phyloP scores from a whole-genome alignment of 1,284 basidiomycete species.

The Ustanciosporium gigantosporum region DNA sequence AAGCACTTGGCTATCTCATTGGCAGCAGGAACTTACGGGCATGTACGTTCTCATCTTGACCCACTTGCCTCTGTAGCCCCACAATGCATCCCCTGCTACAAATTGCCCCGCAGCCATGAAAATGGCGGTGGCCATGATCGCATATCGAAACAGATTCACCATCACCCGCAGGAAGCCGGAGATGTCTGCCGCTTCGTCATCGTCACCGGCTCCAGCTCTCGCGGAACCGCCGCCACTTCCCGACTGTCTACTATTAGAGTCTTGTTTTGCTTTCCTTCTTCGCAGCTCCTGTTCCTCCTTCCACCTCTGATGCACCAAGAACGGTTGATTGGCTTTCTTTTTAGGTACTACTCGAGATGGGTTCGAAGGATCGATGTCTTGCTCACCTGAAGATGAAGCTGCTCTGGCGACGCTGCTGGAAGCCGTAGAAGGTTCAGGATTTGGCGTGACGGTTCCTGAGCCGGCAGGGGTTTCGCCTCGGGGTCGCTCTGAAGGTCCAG shows the following conservation, averaged over 20 bases:
- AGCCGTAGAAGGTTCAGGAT: slow-evolving; percentile 7
- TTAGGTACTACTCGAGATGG: slow-evolving; percentile 46
- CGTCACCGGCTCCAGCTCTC: not conserved
- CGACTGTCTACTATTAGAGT: slow-evolving; percentile 4
- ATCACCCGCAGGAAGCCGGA: slow-evolving; percentile 8
- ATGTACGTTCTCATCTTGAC: slow-evolving; percentile 47
- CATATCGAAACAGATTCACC: slow-evolving; percentile 10
- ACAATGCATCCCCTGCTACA: slow-evolving; percentile 51
- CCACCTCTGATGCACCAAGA: slow-evolving; percentile 52
- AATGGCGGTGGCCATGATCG: slow-evolving; percentile 32
- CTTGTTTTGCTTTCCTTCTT: slow-evolving; percentile 27
- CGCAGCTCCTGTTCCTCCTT: slow-evolving; percentile 42
- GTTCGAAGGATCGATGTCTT: slow-evolving; percentile 53
- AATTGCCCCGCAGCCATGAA: slow-evolving; percentile 40
- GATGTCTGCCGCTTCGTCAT: slow-evolving; percentile 17
- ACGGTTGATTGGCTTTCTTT: slow-evolving; percentile 55
- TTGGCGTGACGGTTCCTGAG: slow-evolving; percentile 36
- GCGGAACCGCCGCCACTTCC: not conserved
- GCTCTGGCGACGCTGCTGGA: not conserved
- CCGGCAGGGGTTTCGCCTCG: slow-evolving; percentile 35
- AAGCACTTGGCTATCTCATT: too few species aligned
- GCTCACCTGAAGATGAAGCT: slow-evolving; percentile 29
- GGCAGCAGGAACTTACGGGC: slow-evolving; percentile 48
- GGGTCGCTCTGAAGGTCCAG: slow-evolving; percentile 32
- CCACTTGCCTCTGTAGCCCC: slow-evolving; percentile 59